Evolutionary conservation across 2,329 filamentous ascomycete genomes (phyloP).

Genomic region (Aspergillus sp.): DNA sequence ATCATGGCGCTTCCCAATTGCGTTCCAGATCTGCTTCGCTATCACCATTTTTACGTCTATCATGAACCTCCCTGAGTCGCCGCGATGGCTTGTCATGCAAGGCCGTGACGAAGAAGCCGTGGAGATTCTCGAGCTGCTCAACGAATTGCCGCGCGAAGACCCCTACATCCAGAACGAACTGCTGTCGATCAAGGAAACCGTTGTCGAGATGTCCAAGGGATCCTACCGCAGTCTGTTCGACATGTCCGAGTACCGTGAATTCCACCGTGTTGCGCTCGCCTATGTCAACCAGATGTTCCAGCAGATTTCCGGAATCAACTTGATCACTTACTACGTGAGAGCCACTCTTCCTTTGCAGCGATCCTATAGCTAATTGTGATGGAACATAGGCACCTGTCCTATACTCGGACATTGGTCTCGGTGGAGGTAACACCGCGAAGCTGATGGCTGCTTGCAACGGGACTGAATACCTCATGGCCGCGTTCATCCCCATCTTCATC

Average conservation of each 20-base stretch:
- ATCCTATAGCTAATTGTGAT: background rate
- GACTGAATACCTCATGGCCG: constrained; percentile 55
- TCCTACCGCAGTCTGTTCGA: constrained; percentile 60
- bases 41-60: constrained; percentile 20
- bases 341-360: constrained; percentile 16
- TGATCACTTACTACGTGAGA: constrained; percentile 46
- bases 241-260: constrained; percentile 56
- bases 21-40: constrained; percentile 19
- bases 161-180: constrained; percentile 10
- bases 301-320: constrained; percentile 46
- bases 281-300: constrained; percentile 60
- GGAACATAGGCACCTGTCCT: background rate
- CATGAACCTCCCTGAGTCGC: constrained; percentile 17
- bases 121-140: constrained; percentile 13
- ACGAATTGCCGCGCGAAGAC: constrained; percentile 10
- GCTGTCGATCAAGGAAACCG: constrained; percentile 50
- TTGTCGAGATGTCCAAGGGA: constrained; percentile 49
- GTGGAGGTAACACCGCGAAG: background rate
- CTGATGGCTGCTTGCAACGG: constrained; percentile 54
- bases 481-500: constrained; percentile 50
- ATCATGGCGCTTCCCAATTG: constrained; percentile 20
- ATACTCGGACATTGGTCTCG: background rate
- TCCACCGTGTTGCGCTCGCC: constrained; percentile 56
- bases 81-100: constrained; percentile 19
- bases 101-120: constrained; percentile 15